Evolutionary conservation across 441 rosid species (phyloP), one percentile per base, ranked within the genome.

Genomic region (Eruca vesicaria): DNA sequence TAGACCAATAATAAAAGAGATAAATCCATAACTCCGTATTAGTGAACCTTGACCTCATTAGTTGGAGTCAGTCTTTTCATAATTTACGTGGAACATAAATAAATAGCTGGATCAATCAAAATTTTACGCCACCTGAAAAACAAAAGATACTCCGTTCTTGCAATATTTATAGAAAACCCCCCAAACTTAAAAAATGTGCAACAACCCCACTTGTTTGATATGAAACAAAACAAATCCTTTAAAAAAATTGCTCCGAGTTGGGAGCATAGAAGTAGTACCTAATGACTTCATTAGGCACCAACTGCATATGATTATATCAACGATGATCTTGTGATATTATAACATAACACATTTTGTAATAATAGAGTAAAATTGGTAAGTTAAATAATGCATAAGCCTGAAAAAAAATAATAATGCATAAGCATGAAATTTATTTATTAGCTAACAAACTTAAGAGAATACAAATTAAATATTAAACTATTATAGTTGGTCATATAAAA

Each of bases 1-100:
- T 77, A 65, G 80, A 71, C 80, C 72, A 77, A 77, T 76, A 12
- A 56, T 65, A 71, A 71, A 71, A 71, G 61, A 64, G 72, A 68
- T 70, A 70, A 72, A 65, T 71, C 18, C 68, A 77, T 77, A 71
- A 77, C 59, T 65, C 35, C 76, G 63, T 77, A 59, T 71, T 71
- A 58, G 68, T 65, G 63, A 77, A 77, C 48, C 63, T 66, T 71
- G 76, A 65, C 76, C 76, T 71, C 66, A 66, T 66, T 77, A 59
- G 36, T 57, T 70, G 55, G 41, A 70, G 52, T 6, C 66, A 33
- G 55, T 70, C 43, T 38, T 26, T 69, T 76, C 41, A 28, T 55
- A 43, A 56, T 55, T 55, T 55, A 69, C 71, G 59, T 32, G 21
- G 65, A 69, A 69, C 61, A 63, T 63, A 29, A 55, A 61, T 62